Evolutionary conservation across 345 rosid species (phyloP).

Genomic region (Corchorus capsularis): DNA sequence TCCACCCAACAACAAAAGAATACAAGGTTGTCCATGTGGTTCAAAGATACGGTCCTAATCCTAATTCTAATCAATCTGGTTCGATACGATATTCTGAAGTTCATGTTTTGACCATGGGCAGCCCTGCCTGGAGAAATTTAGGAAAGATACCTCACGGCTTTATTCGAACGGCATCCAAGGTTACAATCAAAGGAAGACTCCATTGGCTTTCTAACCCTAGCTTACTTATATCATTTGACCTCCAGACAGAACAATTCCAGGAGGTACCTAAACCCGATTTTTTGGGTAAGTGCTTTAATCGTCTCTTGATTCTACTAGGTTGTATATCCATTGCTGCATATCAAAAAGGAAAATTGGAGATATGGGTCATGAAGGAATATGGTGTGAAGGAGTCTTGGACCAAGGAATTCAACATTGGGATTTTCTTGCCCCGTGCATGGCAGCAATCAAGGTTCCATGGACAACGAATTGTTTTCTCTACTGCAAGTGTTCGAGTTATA

Average conservation of each 20-base stretch:
- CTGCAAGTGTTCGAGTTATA: conserved; percentile 50
- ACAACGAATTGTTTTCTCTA: conserved; percentile 36
- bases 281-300: conserved; percentile 54
- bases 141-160: conserved; percentile 62
- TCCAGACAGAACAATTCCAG: conserved; percentile 66
- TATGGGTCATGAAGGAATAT: conserved; percentile 82
- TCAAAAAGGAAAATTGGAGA: conserved; percentile 62
- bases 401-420: conserved; percentile 56
- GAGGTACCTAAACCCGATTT: conserved; percentile 75
- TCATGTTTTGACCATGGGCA: conserved; percentile 47
- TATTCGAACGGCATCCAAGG: conserved; percentile 53
- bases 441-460: conserved; percentile 11
- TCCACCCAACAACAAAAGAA: conserved; percentile 39
- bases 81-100: conserved; percentile 43
- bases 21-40: conserved; percentile 55
- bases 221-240: conserved; percentile 66
- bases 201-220: conserved; percentile 74
- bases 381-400: conserved; percentile 67
- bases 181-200: conserved; percentile 66
- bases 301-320: conserved; percentile 49
- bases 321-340: conserved; percentile 64
- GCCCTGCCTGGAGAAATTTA: conserved; percentile 58
- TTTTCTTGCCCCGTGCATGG: conserved; percentile 62
- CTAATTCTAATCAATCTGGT: conserved; percentile 23
- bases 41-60: conserved; percentile 8